These are phyloP conservation scores for Fomitopsis betulina DNA, from an alignment of 1,284 basidiomycete species.

Conservation along the genomic window DNA sequence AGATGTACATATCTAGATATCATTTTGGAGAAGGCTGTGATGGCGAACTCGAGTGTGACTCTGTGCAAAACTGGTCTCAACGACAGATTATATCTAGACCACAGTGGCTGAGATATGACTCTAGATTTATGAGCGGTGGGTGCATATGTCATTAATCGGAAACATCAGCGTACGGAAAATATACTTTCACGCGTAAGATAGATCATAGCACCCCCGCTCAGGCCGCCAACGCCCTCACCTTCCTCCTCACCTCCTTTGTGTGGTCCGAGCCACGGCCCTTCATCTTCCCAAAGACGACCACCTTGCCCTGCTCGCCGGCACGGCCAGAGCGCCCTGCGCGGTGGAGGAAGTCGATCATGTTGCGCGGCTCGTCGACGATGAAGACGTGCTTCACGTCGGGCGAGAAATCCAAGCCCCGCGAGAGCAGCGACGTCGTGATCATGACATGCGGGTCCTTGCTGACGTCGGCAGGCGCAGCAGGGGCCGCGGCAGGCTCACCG, in stretches of 20 bases:
- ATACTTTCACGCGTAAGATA: not conserved
- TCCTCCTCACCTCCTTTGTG: constrained; percentile 45
- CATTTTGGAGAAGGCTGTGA: no score
- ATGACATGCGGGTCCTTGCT: constrained; percentile 57
- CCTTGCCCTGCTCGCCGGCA: constrained; percentile 60
- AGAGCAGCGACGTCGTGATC: constrained; percentile 86
- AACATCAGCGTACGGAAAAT: not conserved
- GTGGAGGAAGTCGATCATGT: constrained; percentile 87
- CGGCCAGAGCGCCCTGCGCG: constrained; percentile 80
- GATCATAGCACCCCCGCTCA: not conserved
- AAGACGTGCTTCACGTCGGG: constrained; percentile 75
- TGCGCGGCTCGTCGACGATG: constrained; percentile 80
- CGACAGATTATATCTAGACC: no score
- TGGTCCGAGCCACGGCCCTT: constrained; percentile 41
- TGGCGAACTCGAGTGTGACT: no score
- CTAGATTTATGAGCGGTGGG: not conserved
- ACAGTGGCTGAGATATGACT: no score
- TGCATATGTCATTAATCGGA: no score
- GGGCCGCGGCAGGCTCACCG: not conserved
- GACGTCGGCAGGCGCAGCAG: constrained; percentile 8
- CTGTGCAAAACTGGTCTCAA: no score
- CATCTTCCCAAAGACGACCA: constrained; percentile 67
- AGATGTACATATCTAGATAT: no score
- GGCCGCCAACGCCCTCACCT: constrained; percentile 30
- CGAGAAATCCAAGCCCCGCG: constrained; percentile 86